Base-by-base conservation (phyloP, 2,329 filamentous ascomycete species). In the Alternaria brassicicola region DNA sequence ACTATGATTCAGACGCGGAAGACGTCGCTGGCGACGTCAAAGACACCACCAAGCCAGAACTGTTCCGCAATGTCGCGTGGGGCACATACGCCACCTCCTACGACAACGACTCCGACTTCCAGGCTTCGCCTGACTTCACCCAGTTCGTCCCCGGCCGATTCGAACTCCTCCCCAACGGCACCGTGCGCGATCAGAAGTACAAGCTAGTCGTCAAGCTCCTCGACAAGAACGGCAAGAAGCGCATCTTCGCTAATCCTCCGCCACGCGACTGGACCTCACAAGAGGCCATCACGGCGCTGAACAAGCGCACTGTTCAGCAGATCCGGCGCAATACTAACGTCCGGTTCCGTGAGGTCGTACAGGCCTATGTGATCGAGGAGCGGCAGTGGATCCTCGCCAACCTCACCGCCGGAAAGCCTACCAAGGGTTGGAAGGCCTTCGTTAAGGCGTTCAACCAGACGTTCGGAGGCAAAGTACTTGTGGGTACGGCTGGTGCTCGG, bases 301-400 rank as follows among this genome's bases (percentile, higher is more conserved):
- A 73, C 57, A 74, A 74, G 64, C 70, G 70, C 47, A 65, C 65
- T 23, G 67, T 68, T 4, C 70, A 74, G 59, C 70, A 74, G 51
- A 70, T 73, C n/a, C 70, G 70, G 3, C 71, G 70, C 53, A 69
- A 69, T 55, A 74, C 68, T 4, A 46, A 52, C 3, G 64, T 70
- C 1, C 60, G 68, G 1, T 74, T 72, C 57, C 63, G 71, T 7
- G 57, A 60, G 19, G 64, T 66, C 1, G 71, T 73, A 1, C 52
- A 52, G 26, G 58, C 64, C 4, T 74, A 73, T 21, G 46, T 69
- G 3, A 38, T 45, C 8, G 63, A 59, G 17, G 70, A 74, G 59
- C 63, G 70, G 2, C 31, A 41, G 17, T 74, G 71, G 71, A 70
- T 74, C 28, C 46, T 65, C 1, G 55, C 54, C 15, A 59, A 73